Percentiles rank a stretch among this genome's conserved stretches.
Evolutionary conservation across 2,329 filamentous ascomycete genomes (phyloP).

Genomic region (Penicillium sp.): DNA sequence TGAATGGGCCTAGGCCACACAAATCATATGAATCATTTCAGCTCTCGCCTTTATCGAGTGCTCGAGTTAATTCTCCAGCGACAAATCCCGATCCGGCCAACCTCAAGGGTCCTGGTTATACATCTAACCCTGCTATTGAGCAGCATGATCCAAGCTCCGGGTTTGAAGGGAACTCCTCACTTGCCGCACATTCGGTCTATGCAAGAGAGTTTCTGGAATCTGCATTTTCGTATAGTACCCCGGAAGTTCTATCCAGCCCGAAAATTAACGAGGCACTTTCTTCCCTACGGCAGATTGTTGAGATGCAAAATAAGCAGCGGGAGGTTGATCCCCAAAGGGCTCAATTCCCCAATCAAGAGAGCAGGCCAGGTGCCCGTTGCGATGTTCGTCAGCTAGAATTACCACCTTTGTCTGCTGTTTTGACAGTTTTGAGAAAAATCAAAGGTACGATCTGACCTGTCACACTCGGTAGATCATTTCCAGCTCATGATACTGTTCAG

Average conservation of each 20-base stretch:
- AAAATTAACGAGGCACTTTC: conserved; percentile 42
- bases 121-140: conserved; percentile 25
- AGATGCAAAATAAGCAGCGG: conserved; percentile 33
- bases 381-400: conserved; percentile 37
- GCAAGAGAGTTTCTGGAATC: conserved; percentile 47
- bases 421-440: conserved; percentile 32
- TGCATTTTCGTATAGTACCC: conserved; percentile 37
- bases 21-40: conserved; percentile 7
- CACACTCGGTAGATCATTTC: not conserved
- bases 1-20: not conserved
- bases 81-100: conserved; percentile 1
- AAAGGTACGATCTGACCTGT: conserved; percentile 29
- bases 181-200: conserved; percentile 51
- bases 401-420: conserved; percentile 37
- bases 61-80: conserved; percentile 4
- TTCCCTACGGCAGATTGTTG: conserved; percentile 41
- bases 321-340: conserved; percentile 25
- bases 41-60: conserved; percentile 7
- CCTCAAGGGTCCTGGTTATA: conserved; percentile 16
- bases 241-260: conserved; percentile 35
- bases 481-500: conserved; percentile 11
- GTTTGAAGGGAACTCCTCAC: conserved; percentile 54
- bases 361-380: conserved; percentile 17
- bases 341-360: conserved; percentile 29
- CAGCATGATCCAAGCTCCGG: conserved; percentile 29